phyloP scores from a whole-genome alignment of 306 rosid species.

The Ormosia semicastrata region DNA sequence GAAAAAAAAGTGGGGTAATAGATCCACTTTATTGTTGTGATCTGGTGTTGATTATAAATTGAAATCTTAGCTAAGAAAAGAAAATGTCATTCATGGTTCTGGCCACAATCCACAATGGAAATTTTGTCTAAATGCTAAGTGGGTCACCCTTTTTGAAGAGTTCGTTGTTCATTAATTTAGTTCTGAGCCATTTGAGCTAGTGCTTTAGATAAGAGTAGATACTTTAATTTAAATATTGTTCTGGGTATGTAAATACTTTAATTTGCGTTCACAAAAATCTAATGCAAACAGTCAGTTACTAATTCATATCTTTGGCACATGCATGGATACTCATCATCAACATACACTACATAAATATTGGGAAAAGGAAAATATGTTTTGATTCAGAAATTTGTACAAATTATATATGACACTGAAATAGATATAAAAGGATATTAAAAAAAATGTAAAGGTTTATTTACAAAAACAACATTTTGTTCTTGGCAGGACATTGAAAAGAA shows the following conservation, averaged over 20 bases:
- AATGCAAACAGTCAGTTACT: too few species aligned
- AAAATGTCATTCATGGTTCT: conserved; percentile 13
- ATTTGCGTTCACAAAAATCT: too few species aligned
- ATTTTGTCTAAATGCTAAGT: conserved; percentile 10
- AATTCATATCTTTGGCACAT: neutral
- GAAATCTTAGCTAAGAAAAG: neutral
- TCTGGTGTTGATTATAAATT: conserved; percentile 6
- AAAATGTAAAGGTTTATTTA: neutral
- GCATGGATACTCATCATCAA: neutral
- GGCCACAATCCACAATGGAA: conserved; percentile 3
- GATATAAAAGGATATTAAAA: neutral
- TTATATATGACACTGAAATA: neutral
- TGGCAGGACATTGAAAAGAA: conserved; percentile 89
- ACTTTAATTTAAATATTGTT: neutral
- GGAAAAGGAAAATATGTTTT: neutral
- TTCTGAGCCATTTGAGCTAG: neutral
- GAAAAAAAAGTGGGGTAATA: conserved; percentile 3
- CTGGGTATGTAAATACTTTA: neutral
- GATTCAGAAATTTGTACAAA: neutral
- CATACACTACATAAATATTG: neutral
- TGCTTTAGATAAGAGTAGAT: neutral
- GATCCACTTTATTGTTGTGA: conserved; percentile 29
- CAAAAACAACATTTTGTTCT: neutral
- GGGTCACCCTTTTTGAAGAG: neutral
- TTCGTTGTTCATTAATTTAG: neutral